These are phyloP conservation scores for Sporothrix protearum DNA, from an alignment of 2,329 filamentous ascomycete genomes.

Conservation along the genomic window DNA sequence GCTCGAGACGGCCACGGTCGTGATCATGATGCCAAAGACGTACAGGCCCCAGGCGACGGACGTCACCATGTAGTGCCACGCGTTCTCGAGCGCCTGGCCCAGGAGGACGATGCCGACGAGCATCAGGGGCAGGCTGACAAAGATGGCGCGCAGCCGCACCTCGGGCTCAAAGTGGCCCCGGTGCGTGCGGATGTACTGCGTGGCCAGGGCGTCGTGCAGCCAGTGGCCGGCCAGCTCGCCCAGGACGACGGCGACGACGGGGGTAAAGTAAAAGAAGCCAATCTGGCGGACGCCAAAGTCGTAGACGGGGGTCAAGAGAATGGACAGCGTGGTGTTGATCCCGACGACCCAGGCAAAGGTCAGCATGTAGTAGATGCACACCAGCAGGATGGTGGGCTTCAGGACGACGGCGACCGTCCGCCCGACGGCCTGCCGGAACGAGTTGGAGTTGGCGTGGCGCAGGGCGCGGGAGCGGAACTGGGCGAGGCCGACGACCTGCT, in stretches of 20 bases:
- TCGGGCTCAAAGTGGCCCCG: slow-evolving; percentile 56
- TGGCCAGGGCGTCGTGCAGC: slow-evolving; percentile 51
- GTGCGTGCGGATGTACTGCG: slow-evolving; percentile 44
- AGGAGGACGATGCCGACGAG: slow-evolving; percentile 49
- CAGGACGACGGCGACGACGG: slow-evolving; percentile 51
- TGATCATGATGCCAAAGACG: slow-evolving; percentile 54
- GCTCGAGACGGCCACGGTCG: slow-evolving; percentile 49
- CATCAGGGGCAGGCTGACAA: slow-evolving; percentile 48
- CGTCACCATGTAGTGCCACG: slow-evolving; percentile 52
- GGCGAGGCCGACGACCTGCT: slow-evolving; percentile 34
- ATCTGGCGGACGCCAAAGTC: slow-evolving; percentile 49
- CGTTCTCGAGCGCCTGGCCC: slow-evolving; percentile 48
- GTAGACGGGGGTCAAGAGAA: slow-evolving; percentile 50
- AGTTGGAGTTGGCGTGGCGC: too few relatives aligned
- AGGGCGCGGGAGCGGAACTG: slow-evolving; percentile 38
- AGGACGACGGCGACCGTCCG: slow-evolving; percentile 40
- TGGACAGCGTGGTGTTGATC: slow-evolving; percentile 54
- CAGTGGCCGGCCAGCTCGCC: slow-evolving; percentile 55
- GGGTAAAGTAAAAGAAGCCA: slow-evolving; percentile 57
- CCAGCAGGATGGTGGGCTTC: slow-evolving; percentile 40
- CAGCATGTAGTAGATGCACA: slow-evolving; percentile 36
- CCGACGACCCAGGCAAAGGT: slow-evolving; percentile 52
- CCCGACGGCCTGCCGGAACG: slow-evolving; percentile 40
- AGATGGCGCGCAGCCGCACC: slow-evolving; percentile 48
- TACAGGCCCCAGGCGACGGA: slow-evolving; percentile 52